Base-by-base conservation (phyloP, 2,329 filamentous ascomycete species). In the Fonsecaea multimorphosa region DNA sequence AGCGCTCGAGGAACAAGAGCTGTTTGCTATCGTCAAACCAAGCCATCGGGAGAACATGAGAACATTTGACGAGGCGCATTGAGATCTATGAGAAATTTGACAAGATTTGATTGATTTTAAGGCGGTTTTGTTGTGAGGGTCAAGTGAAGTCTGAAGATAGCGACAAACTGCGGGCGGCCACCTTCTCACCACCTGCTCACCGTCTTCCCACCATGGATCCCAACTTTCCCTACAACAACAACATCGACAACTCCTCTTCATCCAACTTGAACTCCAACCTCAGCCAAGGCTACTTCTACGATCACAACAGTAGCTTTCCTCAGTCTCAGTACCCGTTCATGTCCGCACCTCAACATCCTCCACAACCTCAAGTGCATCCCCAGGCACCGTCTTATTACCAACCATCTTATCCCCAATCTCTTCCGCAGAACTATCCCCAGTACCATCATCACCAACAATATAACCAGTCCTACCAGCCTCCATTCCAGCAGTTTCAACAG, bases 401-500 rank as follows among this genome's bases (percentile, higher is more conserved):
- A 27, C 56, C 57, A 49, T 34, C 60, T 3, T 52, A 64, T 40
- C n/a, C 58, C 38, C 66, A 63, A 31, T 16, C 58, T 40, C 12
- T 58, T 16, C 61, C 53, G 5, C 64, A 62, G 19, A 66, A 66
- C 34, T 79, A 76, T 68, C 74, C 76, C 75, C 77, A 76, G 70
- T 76, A 78, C 62, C 76, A 78, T 69, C 74, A 76, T 68, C 76
- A 77, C 67, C 78, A 77, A 72, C 79, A 1, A 24, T 49, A 49
- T 12, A 11, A 72, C 46, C 74, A 76, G 58, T 71, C 69, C 55
- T 65, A 68, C 36, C 72, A 68, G 29, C 73, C 68, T 55, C 70
- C 70, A 59, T 71, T 73, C 53, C 77, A 77, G 62, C 72, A 75
- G 58, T 70, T 74, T n/a, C 73, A 76, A 60, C 69, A 67, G 49